Percentiles rank a stretch among this genome's conserved stretches.
phyloP scores from a whole-genome alignment of 805 yeast species.

The Metschnikowia reukaufii region DNA sequence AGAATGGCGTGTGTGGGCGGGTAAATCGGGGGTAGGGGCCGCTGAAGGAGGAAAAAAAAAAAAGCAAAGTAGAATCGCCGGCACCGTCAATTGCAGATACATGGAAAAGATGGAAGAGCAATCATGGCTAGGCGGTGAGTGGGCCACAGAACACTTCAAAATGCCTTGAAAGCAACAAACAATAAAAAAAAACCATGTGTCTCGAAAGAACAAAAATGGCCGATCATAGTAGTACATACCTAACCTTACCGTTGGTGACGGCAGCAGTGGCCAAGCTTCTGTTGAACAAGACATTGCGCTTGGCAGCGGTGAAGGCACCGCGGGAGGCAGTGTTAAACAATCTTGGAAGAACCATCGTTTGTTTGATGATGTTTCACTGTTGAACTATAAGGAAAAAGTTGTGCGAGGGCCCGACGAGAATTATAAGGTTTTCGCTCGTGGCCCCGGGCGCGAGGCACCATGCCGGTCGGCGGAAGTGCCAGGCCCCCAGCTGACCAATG shows the following conservation, averaged over 20 bases:
- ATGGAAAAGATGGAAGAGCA: too few species aligned
- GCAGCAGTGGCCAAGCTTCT: conserved; percentile 81
- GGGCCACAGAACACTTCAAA: too few species aligned
- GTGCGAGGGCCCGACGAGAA: conserved; percentile 17
- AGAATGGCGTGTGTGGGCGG: too few species aligned
- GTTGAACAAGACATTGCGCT: conserved; percentile 72
- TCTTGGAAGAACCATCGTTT: conserved; percentile 57
- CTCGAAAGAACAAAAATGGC: neutral
- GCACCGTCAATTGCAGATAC: neutral
- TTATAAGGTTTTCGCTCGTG: conserved; percentile 21
- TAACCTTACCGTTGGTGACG: conserved; percentile 76
- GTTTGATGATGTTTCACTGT: conserved; percentile 22
- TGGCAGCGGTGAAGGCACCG: conserved; percentile 86
- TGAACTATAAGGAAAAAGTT: conserved; percentile 16
- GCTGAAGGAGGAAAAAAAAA: neutral
- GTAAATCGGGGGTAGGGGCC: neutral
- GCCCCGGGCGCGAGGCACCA: conserved; percentile 21
- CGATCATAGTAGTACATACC: conserved; percentile 53
- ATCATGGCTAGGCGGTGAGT: too few species aligned
- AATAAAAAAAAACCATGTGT: neutral
- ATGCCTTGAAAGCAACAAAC: too few species aligned
- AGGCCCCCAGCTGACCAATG: conserved; percentile 23
- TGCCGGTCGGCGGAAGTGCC: conserved; percentile 23
- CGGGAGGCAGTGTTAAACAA: conserved; percentile 62
- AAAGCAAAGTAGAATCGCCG: neutral